Evolutionary conservation across 129 eudicot species (phyloP), one percentile per base, ranked within the genome.

Genomic region (Gnaphalium uliginosum): DNA sequence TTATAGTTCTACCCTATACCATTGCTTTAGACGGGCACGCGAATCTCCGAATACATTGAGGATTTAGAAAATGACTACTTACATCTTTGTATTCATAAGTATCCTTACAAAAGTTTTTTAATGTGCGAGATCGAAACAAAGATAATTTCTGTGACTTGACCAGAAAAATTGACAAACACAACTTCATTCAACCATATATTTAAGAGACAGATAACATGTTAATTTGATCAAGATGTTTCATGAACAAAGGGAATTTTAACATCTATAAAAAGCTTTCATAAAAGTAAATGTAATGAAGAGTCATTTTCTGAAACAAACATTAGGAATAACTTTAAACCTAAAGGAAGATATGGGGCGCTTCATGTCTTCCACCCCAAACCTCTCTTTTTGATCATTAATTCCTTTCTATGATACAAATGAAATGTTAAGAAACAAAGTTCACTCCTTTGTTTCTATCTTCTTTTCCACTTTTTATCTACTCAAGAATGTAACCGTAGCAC

Each of bases 291-390:
- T 27, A 70, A 48, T 71, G 84, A 81, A 62, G 54, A 64, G 74
- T 81, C 85, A 41, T 76, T 81, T 76, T 81, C 69, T 65, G 21
- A 72, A 73, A 65, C 39, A 72, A 79, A 79, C 79, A 72, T 73
- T 66, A 37, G 56, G 74, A 79, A 79, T 72, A 79, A 73, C 83
- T 79, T 79, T 79, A 79, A 72, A 39, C 62, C 78, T 79, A 54
- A 54, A 65, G 48, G 69, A 72, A 72, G 78, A 72, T 57, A 37
- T 72, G 68, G 46, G 72, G 65, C 24, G 58, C 68, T 26, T 54
- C 68, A 79, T 72, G 78, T 66, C 68, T 73, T 61, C 74, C 74
- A 72, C 62, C 68, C 43, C 50, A 75, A 69, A 69, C 27, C 39
- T 69, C 32, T 70, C 73, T 70, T 76, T 51, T 76, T 41, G 53